These are phyloP conservation scores for Blastobotrys attinorum DNA, from an alignment of 805 yeast species.

Conservation along the genomic window DNA sequence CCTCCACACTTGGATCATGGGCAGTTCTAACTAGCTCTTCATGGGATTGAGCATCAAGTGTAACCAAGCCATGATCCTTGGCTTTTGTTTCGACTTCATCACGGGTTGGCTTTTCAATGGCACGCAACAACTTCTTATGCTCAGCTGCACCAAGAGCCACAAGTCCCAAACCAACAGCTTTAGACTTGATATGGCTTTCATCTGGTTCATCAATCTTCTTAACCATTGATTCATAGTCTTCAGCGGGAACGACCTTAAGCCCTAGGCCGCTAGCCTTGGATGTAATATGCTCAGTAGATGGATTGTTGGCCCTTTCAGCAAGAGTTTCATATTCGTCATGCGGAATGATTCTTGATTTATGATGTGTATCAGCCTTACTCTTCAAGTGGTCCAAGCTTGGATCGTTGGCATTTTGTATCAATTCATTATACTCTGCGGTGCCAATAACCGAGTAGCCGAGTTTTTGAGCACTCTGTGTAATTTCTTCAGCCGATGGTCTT, in stretches of 20 bases:
- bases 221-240: slow-evolving; percentile 21
- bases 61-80: slow-evolving; percentile 23
- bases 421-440: slow-evolving; percentile 18
- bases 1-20: slow-evolving; percentile 6
- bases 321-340: slow-evolving; percentile 16
- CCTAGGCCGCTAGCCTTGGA: slow-evolving; percentile 19
- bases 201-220: slow-evolving; percentile 17
- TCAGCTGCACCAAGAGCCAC: slow-evolving; percentile 22
- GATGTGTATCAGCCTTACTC: slow-evolving; percentile 17
- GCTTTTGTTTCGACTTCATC: slow-evolving; percentile 28
- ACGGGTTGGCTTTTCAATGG: slow-evolving; percentile 20
- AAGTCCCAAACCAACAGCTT: slow-evolving; percentile 22
- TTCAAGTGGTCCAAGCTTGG: slow-evolving; percentile 20
- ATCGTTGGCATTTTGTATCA: slow-evolving; percentile 7
- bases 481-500: slow-evolving; percentile 18
- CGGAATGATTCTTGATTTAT: slow-evolving; percentile 17
- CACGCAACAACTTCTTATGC: slow-evolving; percentile 18
- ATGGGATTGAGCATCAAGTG: slow-evolving; percentile 29
- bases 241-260: slow-evolving; percentile 14
- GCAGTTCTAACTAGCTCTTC: slow-evolving; percentile 11
- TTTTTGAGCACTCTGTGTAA: slow-evolving; percentile 13
- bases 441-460: slow-evolving; percentile 20
- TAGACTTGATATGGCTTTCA: slow-evolving; percentile 12
- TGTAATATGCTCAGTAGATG: slow-evolving; percentile 22
- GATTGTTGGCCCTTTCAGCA: slow-evolving; percentile 19